Evolutionary conservation across 2,329 filamentous ascomycete genomes (phyloP).

Genomic region (Calonectria multiphialidica): DNA sequence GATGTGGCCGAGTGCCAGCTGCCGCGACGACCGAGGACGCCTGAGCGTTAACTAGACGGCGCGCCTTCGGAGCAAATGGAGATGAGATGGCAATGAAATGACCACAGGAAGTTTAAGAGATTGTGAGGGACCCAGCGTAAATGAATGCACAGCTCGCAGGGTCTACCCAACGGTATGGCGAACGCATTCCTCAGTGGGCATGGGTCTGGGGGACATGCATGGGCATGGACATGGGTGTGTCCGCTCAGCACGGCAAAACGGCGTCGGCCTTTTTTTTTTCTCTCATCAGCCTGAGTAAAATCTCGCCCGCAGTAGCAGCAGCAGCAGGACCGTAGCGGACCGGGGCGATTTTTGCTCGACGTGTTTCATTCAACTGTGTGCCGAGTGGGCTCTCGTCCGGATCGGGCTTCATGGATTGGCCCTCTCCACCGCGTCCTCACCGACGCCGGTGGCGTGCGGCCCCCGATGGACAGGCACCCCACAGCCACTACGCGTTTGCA

Average conservation of each 20-base stretch:
- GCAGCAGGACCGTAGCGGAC: neutral
- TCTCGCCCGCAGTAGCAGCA: neutral
- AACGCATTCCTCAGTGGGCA: conserved; percentile 8
- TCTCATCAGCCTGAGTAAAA: neutral
- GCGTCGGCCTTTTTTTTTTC: neutral
- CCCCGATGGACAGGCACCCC: conserved; percentile 13
- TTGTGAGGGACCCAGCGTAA: conserved; percentile 4
- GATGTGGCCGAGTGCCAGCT: conserved; percentile 1
- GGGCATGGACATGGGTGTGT: conserved; percentile 9
- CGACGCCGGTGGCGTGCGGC: conserved; percentile 24
- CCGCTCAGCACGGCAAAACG: neutral
- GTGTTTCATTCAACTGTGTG: conserved; percentile 14
- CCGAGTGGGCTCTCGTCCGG: conserved; percentile 12
- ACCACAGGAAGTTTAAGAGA: conserved; percentile 6
- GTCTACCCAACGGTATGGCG: conserved; percentile 2
- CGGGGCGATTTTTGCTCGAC: conserved; percentile 17
- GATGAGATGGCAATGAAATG: conserved; percentile 4
- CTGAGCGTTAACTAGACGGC: conserved; percentile 5
- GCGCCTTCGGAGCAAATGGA: conserved; percentile 1
- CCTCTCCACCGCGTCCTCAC: conserved; percentile 14
- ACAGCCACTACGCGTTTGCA: neutral
- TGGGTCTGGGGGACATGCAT: conserved; percentile 1
- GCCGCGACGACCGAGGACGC: conserved; percentile 3
- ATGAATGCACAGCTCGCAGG: conserved; percentile 7
- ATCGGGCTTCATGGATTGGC: conserved; percentile 4